Conservation (phyloP, 2,329 filamentous ascomycete genomes). For the Exophiala mesophila region DNA sequence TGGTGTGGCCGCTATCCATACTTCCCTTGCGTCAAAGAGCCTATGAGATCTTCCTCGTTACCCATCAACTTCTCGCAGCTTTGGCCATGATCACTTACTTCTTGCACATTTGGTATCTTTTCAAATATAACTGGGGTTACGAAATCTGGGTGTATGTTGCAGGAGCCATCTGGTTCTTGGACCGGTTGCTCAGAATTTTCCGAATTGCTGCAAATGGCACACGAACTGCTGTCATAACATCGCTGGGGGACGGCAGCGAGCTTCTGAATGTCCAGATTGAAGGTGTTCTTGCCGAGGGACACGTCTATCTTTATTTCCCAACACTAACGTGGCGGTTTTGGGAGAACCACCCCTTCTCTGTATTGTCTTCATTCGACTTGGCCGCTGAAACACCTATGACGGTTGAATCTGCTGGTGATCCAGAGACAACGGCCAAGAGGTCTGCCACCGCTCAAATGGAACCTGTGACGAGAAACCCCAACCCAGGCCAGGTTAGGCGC, state of each 20-base stretch:
- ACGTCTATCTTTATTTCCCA: conserved; percentile 49
- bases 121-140: conserved; percentile 40
- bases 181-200: conserved; percentile 40
- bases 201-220: conserved; percentile 36
- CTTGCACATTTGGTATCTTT: conserved; percentile 38
- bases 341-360: conserved; percentile 54
- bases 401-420: too few species aligned
- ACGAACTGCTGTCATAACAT: conserved; percentile 22
- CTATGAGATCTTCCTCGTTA: conserved; percentile 34
- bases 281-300: conserved; percentile 36
- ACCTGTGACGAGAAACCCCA: too few species aligned
- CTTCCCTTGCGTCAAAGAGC: conserved; percentile 26
- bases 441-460: too few species aligned
- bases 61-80: conserved; percentile 31
- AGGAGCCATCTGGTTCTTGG: conserved; percentile 42
- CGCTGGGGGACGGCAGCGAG: neutral
- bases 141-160: conserved; percentile 44
- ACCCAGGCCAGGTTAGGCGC: too few species aligned
- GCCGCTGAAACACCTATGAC: too few species aligned
- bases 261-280: conserved; percentile 32
- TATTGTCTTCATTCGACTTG: too few species aligned
- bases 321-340: conserved; percentile 40
- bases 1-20: conserved; percentile 27
- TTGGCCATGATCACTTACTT: conserved; percentile 31
- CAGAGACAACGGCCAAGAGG: too few species aligned